These are phyloP conservation scores for Eucalyptus cloeziana DNA, from an alignment of 345 rosid genomes.

Conservation along the genomic window DNA sequence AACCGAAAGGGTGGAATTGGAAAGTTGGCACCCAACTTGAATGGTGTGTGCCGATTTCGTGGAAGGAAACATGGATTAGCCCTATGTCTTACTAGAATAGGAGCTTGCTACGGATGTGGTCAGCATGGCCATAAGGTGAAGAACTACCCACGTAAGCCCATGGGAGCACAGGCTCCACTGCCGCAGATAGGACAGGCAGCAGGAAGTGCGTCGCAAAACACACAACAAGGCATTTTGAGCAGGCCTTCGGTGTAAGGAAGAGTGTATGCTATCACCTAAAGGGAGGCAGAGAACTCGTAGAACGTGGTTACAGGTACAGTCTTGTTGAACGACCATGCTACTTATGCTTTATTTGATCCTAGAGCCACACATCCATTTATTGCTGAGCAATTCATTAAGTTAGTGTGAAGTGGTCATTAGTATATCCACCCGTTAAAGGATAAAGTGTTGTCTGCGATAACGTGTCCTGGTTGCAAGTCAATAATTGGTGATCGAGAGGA, in stretches of 20 bases:
- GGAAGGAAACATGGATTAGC: too few species aligned
- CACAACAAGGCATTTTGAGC: accelerated
- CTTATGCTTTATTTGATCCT: too few species aligned
- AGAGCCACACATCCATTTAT: too few species aligned
- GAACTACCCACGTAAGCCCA: too few species aligned
- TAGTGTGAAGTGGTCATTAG: accelerated
- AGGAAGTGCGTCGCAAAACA: accelerated
- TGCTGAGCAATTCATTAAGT: accelerated
- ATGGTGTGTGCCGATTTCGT: accelerated
- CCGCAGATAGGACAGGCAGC: accelerated
- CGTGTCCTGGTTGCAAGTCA: accelerated
- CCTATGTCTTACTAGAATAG: accelerated
- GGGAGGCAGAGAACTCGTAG: accelerated
- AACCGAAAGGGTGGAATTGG: too few species aligned
- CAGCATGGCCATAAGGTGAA: accelerated
- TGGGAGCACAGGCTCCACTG: too few species aligned
- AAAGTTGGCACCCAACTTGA: too few species aligned
- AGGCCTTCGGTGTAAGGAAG: accelerated
- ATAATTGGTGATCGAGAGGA: too few species aligned
- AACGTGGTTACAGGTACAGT: accelerated
- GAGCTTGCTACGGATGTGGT: too few species aligned
- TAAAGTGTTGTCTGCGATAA: too few species aligned
- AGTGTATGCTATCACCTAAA: too few species aligned
- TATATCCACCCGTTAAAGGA: too few species aligned
- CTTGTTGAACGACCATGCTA: accelerated